phyloP scores from a whole-genome alignment of 2,329 filamentous ascomycete genomes.

The Elsinoe ampelina region DNA sequence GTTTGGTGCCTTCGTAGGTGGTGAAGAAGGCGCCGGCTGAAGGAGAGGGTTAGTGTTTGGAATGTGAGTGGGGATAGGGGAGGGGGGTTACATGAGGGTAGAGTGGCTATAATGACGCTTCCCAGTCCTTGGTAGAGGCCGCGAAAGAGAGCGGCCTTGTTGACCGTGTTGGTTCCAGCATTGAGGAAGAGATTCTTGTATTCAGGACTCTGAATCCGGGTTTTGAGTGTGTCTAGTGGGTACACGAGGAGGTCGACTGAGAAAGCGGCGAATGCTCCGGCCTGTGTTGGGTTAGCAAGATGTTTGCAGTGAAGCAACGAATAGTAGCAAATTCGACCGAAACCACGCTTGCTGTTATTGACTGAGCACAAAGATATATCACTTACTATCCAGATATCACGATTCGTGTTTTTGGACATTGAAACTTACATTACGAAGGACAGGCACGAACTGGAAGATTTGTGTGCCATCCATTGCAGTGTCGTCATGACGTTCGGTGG shows the following conservation, averaged over 20 bases:
- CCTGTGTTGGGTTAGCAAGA: constrained; percentile 45
- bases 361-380: not conserved
- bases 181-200: constrained; percentile 59
- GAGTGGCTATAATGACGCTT: constrained; percentile 72
- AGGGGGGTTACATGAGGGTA: constrained; percentile 61
- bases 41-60: too few species aligned
- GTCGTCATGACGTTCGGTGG: not conserved
- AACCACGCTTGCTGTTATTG: not conserved
- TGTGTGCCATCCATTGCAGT: not conserved
- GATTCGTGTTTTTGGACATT: constrained; percentile 44
- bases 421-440: not conserved
- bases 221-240: constrained; percentile 84
- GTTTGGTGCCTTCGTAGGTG: constrained; percentile 73
- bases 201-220: constrained; percentile 68
- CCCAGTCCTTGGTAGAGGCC: constrained; percentile 83
- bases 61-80: not conserved
- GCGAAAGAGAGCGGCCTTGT: constrained; percentile 50
- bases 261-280: constrained; percentile 76
- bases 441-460: not conserved
- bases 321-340: not conserved
- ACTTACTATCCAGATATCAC: constrained; percentile 50
- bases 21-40: constrained; percentile 86
- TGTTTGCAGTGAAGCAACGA: too few species aligned
- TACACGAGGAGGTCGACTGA: constrained; percentile 79
- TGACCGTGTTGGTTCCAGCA: constrained; percentile 45